A percentile compares a stretch with the other conserved stretches of the same genome.
These are phyloP conservation scores for Alternaria arbusti DNA, from an alignment of 2,329 filamentous ascomycete species.

Conservation along the genomic window DNA sequence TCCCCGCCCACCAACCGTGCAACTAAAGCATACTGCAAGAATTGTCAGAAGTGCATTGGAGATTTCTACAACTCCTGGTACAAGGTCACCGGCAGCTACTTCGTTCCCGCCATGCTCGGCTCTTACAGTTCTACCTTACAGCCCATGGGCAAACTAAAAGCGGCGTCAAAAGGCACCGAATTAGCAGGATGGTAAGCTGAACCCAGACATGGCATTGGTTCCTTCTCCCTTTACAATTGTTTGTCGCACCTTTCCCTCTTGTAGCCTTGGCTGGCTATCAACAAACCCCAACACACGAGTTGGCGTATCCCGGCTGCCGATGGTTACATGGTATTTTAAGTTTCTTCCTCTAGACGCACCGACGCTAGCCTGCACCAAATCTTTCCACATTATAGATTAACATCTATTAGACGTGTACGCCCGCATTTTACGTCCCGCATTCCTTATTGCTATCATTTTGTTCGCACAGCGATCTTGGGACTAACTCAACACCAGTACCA, in stretches of 20 bases:
- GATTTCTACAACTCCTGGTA: constrained; percentile 49
- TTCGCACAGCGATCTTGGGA: constrained; percentile 15
- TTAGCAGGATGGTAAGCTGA: constrained; percentile 49
- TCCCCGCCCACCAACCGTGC: constrained; percentile 25
- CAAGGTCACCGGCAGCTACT: constrained; percentile 44
- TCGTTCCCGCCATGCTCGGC: constrained; percentile 41
- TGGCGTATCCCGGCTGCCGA: constrained; percentile 44
- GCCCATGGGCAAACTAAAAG: constrained; percentile 32
- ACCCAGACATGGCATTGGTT: constrained; percentile 23
- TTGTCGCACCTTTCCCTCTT: constrained; percentile 38
- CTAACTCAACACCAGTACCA: constrained; percentile 36
- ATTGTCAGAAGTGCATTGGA: constrained; percentile 36
- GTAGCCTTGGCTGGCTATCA: constrained; percentile 29
- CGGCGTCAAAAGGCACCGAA: constrained; percentile 37
- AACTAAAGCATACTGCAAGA: constrained; percentile 38
- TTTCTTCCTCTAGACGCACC: constrained; percentile 42
- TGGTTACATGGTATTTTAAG: constrained; percentile 40
- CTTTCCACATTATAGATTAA: constrained; percentile 48
- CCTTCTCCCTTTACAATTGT: background rate
- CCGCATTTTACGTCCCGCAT: constrained; percentile 23
- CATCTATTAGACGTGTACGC: constrained; percentile 46
- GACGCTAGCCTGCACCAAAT: constrained; percentile 42
- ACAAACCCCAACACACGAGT: constrained; percentile 39
- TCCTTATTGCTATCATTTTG: background rate
- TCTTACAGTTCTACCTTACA: constrained; percentile 42